Evolutionary conservation across 805 yeast species (phyloP).

Genomic region (Ogataea philodendri): DNA sequence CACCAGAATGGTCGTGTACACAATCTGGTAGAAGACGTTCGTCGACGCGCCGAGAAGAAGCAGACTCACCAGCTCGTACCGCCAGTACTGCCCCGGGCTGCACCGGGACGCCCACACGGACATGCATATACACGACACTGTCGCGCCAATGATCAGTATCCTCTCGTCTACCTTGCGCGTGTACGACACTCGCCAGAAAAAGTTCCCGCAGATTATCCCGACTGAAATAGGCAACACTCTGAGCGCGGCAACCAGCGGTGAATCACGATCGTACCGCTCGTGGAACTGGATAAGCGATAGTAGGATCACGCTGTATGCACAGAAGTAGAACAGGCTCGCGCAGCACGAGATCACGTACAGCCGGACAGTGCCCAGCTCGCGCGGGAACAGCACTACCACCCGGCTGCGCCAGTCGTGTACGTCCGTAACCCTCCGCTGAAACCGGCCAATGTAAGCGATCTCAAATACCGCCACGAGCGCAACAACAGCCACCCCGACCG

Average conservation of each 20-base stretch:
- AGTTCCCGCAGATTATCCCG: constrained; percentile 32
- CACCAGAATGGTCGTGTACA: constrained; percentile 1
- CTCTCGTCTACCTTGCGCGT: constrained; percentile 23
- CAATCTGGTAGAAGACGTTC: constrained; percentile 7
- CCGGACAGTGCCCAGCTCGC: constrained; percentile 21
- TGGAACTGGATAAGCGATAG: constrained; percentile 18
- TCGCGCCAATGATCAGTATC: constrained; percentile 16
- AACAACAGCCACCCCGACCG: constrained; percentile 38
- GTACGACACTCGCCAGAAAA: constrained; percentile 14
- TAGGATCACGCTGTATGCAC: constrained; percentile 9
- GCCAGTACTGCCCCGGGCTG: constrained; percentile 7
- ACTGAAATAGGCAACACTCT: constrained; percentile 36
- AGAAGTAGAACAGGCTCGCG: constrained; percentile 10
- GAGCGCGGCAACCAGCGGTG: constrained; percentile 37
- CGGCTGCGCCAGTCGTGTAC: constrained; percentile 16
- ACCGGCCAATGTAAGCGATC: constrained; percentile 19
- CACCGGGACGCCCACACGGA: constrained; percentile 25
- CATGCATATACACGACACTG: constrained; percentile 13
- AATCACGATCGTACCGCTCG: constrained; percentile 31
- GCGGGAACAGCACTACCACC: constrained; percentile 25
- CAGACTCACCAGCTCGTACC: constrained; percentile 4
- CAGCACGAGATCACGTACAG: constrained; percentile 18
- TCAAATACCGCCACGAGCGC: constrained; percentile 34
- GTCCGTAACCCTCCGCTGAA: constrained; percentile 5
- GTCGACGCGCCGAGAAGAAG: constrained; percentile 1